These are phyloP conservation scores for Vishniacozyma victoriae DNA, from an alignment of 768 basidiomycete species.

Conservation along the genomic window DNA sequence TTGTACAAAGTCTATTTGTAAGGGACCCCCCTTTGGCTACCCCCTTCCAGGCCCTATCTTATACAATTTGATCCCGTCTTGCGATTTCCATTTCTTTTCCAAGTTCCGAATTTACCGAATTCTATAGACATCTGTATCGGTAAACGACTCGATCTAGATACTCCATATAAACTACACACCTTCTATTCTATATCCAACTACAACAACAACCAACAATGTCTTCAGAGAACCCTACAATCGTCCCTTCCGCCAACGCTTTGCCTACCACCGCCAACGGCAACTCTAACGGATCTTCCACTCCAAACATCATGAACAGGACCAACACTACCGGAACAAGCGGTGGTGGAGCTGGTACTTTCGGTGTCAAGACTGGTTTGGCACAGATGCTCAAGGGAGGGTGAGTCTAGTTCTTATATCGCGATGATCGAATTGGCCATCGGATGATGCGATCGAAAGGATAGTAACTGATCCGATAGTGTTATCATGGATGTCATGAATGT, in stretches of 20 bases:
- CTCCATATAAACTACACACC: no score
- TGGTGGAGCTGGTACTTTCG: constrained; percentile 41
- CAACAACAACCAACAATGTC: constrained; percentile 10
- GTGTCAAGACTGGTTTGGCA: constrained; percentile 83
- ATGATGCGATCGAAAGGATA: no score
- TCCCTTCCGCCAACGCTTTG: constrained; percentile 27
- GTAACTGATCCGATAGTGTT: constrained; percentile 22
- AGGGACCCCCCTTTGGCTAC: no score
- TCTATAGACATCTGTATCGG: no score
- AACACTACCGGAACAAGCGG: constrained; percentile 11
- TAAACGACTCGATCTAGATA: no score
- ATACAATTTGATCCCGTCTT: no score
- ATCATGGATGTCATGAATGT: constrained; percentile 70
- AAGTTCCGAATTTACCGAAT: no score
- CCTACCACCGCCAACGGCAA: constrained; percentile 22
- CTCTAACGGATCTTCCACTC: constrained; percentile 27
- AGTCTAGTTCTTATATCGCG: constrained; percentile 5
- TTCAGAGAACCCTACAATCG: constrained; percentile 35
- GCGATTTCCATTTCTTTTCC: no score
- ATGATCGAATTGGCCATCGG: constrained; percentile 2
- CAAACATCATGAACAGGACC: constrained; percentile 18
- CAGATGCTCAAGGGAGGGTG: constrained; percentile 77
- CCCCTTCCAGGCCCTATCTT: no score
- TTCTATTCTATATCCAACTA: no score
- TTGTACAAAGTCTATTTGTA: no score